Evolutionary conservation across 441 rosid species (phyloP).

Genomic region (Corymbia calophylla): DNA sequence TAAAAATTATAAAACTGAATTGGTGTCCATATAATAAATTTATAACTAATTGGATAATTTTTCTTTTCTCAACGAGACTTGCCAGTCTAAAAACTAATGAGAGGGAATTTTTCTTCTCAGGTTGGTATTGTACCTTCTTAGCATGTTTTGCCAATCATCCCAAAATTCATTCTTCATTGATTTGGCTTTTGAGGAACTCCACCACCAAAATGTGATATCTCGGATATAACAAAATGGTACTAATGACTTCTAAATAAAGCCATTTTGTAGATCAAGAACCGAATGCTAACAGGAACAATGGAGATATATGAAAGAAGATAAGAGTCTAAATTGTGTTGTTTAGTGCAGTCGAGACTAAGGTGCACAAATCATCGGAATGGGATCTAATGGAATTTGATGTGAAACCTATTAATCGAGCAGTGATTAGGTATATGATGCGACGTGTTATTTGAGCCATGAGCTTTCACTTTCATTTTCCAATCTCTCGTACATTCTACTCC

Average conservation of each 20-base stretch:
- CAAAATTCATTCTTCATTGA: neutral
- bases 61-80: neutral
- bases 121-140: neutral
- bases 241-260: neutral
- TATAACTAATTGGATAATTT: no score
- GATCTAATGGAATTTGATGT: neutral
- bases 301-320: neutral
- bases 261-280: neutral
- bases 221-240: neutral
- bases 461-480: neutral
- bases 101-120: neutral
- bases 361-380: neutral
- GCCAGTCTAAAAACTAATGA: no score
- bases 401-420: neutral
- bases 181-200: neutral
- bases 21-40: no score
- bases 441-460: neutral
- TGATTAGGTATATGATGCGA: neutral
- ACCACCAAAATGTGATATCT: neutral
- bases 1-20: no score
- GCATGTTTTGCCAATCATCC: neutral
- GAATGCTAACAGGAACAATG: neutral
- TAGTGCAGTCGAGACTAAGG: neutral
- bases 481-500: neutral
- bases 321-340: neutral